Evolutionary conservation across 140 eudicot species (phyloP), one percentile per base, ranked within the genome.

Genomic region (Artemisia princeps): DNA sequence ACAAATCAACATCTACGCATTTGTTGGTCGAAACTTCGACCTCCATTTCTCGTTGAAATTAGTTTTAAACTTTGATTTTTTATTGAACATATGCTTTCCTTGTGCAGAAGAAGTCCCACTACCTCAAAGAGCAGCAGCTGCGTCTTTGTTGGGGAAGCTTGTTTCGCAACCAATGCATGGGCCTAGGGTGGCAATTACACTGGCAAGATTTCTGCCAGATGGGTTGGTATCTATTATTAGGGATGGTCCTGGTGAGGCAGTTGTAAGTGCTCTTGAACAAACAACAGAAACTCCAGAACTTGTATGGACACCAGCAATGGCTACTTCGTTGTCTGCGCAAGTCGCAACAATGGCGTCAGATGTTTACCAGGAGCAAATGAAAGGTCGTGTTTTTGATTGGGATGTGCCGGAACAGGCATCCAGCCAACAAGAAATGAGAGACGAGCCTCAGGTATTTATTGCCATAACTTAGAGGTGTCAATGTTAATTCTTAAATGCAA

Each of bases 221-320:
- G 99, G 99, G 26, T 64, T 94, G 60, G 95, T 94, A 50, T 88
- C 99, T 59, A 51, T 82, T 57, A 86, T 94, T 67, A 86, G 84
- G 69, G 96, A 94, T 67, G 99, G 99, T 22, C 96, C 99, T 59
- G 99, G 99, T 81, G 99, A 94, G 81, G 95, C 95, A 10, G 95
- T 88, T 65, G 89, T 94, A 33, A 73, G 72, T 82, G 88, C 94
- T 55, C 80, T 94, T 65, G 99, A 94, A 69, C 96, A 94, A 79
- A 88, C 94, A 6, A 88, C 99, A 2, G 99, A 94, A 81, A 94
- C 99, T 60, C 99, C 99, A 46, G 99, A 94, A 61, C 99, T 94
- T 56, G 99, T 94, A 3, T 94, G 99, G 99, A 94, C 99, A 53
- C 95, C 99, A 16, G 96, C 99, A 65, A 94, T 94, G 99, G 99